phyloP scores from a whole-genome alignment of 192 early-diverging fungal genomes.

The Linnemannia elongata region DNA sequence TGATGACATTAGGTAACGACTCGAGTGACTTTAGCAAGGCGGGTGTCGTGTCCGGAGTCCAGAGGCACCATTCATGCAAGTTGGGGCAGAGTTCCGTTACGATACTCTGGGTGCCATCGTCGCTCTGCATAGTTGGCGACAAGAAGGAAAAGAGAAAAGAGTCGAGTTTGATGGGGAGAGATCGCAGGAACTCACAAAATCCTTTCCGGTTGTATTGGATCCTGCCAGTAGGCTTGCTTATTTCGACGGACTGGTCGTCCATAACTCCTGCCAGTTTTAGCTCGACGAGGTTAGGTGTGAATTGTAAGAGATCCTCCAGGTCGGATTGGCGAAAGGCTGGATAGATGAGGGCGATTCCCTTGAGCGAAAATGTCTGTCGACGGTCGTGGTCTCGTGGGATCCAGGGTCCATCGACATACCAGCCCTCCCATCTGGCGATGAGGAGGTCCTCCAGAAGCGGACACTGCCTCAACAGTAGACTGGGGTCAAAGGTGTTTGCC shows the following conservation, averaged over 20 bases:
- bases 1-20: background rate
- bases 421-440: slow-evolving; percentile 1
- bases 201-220: background rate
- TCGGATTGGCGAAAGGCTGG: background rate
- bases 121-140: background rate
- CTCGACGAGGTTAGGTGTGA: background rate
- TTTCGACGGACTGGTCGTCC: background rate
- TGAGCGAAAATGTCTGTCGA: background rate
- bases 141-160: slow-evolving; percentile 1
- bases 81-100: background rate
- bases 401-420: background rate
- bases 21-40: background rate
- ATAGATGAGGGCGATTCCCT: background rate
- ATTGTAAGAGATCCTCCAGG: background rate
- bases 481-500: background rate
- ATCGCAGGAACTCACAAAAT: background rate
- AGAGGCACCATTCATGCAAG: background rate
- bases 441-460: background rate
- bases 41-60: background rate
- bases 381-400: background rate
- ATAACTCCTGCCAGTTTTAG: background rate
- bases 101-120: background rate
- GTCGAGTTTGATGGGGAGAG: background rate
- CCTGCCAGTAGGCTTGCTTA: background rate
- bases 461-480: background rate